phyloP scores from a whole-genome alignment of 257 asterid species.

The Solanum tarapatanum region DNA sequence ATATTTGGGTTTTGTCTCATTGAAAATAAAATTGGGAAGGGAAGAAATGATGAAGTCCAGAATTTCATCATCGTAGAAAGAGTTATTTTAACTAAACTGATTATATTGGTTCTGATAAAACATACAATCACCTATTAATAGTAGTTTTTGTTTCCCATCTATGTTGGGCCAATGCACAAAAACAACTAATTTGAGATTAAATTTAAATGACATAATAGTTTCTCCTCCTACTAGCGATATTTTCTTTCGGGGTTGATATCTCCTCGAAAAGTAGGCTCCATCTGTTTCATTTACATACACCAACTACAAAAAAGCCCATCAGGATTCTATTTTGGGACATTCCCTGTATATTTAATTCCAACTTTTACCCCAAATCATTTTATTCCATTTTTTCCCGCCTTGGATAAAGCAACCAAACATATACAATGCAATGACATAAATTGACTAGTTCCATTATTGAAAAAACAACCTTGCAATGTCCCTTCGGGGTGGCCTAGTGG shows the following conservation, averaged over 20 bases:
- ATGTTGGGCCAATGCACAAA: not conserved
- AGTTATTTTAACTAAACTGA: too few species aligned
- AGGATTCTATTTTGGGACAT: not conserved
- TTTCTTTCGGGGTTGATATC: not conserved
- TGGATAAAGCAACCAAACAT: not conserved
- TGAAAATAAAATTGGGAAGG: not conserved
- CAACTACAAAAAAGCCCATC: not conserved
- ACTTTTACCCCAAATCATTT: not conserved
- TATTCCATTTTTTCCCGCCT: not conserved
- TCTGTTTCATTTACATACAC: not conserved
- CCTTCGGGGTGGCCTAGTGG: too few species aligned
- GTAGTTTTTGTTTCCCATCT: too few species aligned
- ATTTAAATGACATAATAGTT: not conserved
- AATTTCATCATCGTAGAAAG: too few species aligned
- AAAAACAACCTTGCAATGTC: not conserved
- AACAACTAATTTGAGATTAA: not conserved
- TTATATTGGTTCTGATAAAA: too few species aligned
- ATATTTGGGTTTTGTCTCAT: not conserved
- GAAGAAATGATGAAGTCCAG: not conserved
- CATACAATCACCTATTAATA: too few species aligned
- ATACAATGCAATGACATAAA: not conserved
- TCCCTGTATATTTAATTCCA: not conserved
- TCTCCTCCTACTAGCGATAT: not conserved
- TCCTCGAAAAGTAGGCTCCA: not conserved
- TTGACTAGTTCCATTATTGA: not conserved